Base-by-base conservation (phyloP, 179 eudicot genomes). In the Heliamphora ciliata region DNA sequence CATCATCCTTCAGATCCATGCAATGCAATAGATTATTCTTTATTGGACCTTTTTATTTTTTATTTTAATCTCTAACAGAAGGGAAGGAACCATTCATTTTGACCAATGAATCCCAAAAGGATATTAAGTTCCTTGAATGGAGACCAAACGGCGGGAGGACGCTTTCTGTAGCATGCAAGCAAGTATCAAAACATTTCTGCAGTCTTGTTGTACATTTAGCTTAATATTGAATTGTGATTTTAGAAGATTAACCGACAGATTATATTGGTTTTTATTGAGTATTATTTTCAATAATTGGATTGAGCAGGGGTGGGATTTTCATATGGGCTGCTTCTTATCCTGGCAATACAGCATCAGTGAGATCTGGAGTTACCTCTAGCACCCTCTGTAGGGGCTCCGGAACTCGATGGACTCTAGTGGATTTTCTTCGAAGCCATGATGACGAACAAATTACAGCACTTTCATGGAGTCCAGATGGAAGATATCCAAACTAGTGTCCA, bases 391-490 rank as follows among this genome's bases (percentile, higher is more conserved):
- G 92, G 82, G 92, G 98, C 68, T 83, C 97, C 79, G 94, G 92
- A 59, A 86, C 84, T 80, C 83, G 95, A 87, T 96, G 99, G 99
- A 92, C 94, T 81, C 85, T 93, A 71, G 97, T 96, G 75, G 98
- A 96, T 88, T 93, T 92, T 88, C 94, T 96, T 48, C 91, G 85
- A 86, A 91, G 97, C 85, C 88, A 75, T 52, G 87, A 86, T 85
- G 89, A 86, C 84, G 97, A 91, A 85, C 93, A 91, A 88, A 93
- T 91, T 64, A 93, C 87, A 85, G 94, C 99, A 63, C 92, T 96
- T 77, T 91, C 98, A 44, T 96, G 99, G 98, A 94, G 99, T 84
- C 99, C 99, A 72, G 93, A 94, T 91, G 99, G 99, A 88, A 92
- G 98, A 94, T 96, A 96, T 96, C 99, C 99, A 82, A 79, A 69